Evolutionary conservation across 75 land plant species (phyloP), one percentile per base, ranked within the genome.

Genomic region (Pseudotsuga menziesii): DNA sequence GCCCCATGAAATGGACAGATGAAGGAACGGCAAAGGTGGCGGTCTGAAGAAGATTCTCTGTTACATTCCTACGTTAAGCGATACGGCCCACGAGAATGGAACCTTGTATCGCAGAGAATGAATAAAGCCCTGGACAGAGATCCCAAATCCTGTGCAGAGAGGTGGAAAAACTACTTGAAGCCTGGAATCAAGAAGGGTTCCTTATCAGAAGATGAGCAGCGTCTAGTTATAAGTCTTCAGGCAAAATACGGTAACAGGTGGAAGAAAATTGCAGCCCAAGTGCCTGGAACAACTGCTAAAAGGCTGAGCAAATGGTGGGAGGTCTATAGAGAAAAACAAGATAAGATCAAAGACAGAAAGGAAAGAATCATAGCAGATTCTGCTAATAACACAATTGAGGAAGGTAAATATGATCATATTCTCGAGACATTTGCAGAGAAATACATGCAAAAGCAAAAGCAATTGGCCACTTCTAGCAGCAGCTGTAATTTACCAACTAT

Each of bases 181-280:
- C 95, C 95, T 1, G 95, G 93, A 0, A 93, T 91, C 77, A 93
- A 93, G 84, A 90, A 89, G 57, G 93, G 89, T 1, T 87, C 95
- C 4, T 80, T 94, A 57, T 89, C 98, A 11, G 92, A 93, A 60
- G 98, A 96, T 48, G 98, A 96, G 61, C 94, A 96, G 78, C 88
- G 77, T 19, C 85, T 94, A 4, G 97, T 96, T 36, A 96, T 93
- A 72, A 92, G 86, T 22, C 91, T 96, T 69, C 98, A 96, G 77
- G 91, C 94, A 19, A 96, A 96, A 59, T 85, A 94, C 83, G 98
- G 98, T 9, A 96, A 95, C 84, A 96, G 94, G 76, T 96, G 98
- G 97, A 96, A 96, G 82, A 91, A 88, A 75, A 96, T 96, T 32
- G 98, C 98, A 2, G 85, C 93, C 44, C 89, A 93, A 76, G 88